phyloP scores from a whole-genome alignment of 257 asterid genomes.

The Primulina huaijiensis region DNA sequence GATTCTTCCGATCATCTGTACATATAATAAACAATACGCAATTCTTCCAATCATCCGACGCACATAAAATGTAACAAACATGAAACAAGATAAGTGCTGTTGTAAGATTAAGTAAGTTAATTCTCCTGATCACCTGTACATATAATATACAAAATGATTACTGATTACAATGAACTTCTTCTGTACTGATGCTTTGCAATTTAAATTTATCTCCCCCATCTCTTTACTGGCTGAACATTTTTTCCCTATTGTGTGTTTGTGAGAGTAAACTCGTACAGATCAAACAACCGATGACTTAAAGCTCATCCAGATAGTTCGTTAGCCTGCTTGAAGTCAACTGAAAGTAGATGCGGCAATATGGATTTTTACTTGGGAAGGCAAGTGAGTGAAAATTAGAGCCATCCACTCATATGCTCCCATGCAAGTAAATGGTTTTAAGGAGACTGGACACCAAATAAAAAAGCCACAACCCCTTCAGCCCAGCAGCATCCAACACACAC shows the following conservation, averaged over 20 bases:
- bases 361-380: not conserved
- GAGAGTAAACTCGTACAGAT: not conserved
- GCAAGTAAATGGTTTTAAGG: not conserved
- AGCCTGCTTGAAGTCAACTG: not conserved
- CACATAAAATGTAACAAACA: not conserved
- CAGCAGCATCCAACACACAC: not conserved
- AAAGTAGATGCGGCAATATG: not conserved
- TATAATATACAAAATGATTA: conserved; percentile 12
- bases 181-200: not conserved
- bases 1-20: conserved; percentile 78
- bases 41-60: conserved; percentile 8
- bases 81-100: not conserved
- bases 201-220: not conserved
- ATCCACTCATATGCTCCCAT: not conserved
- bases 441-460: not conserved
- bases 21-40: conserved; percentile 6
- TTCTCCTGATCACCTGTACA: conserved; percentile 67
- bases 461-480: not conserved
- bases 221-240: not conserved
- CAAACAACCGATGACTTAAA: not conserved
- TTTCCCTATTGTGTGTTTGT: not conserved
- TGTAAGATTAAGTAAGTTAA: conserved; percentile 35
- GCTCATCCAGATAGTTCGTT: not conserved
- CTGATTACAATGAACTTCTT: not conserved
- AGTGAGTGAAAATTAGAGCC: not conserved